Percentiles rank a stretch among this genome's conserved stretches.
phyloP scores from a whole-genome alignment of 495 filamentous ascomycete species.

The Hypoxylon cercidicola region DNA sequence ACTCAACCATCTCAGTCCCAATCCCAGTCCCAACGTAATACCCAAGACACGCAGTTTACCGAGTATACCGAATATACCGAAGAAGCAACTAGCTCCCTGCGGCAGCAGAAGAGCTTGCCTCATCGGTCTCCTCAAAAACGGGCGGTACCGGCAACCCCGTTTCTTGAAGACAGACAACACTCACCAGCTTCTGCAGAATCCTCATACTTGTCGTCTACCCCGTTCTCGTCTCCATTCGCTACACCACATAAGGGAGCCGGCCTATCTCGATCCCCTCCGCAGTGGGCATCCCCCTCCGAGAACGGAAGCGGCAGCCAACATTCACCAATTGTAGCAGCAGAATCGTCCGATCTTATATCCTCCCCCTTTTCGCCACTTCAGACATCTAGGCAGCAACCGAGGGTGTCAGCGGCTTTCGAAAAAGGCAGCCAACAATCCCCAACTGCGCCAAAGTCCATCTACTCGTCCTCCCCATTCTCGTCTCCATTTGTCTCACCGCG shows the following conservation, averaged over 20 bases:
- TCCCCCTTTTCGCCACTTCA: no score
- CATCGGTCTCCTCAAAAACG: background rate
- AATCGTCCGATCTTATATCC: background rate
- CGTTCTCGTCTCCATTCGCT: background rate
- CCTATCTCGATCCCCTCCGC: background rate
- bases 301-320: background rate
- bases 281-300: background rate
- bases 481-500: background rate
- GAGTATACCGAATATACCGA: slow-evolving; percentile 17
- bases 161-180: background rate
- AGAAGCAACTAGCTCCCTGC: slow-evolving; percentile 26
- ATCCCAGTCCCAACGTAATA: background rate
- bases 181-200: background rate
- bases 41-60: slow-evolving; percentile 21
- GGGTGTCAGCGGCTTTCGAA: no score
- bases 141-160: background rate
- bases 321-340: background rate
- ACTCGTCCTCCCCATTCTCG: slow-evolving; percentile 2
- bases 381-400: no score
- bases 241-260: background rate
- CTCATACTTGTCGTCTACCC: background rate
- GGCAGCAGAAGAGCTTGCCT: slow-evolving; percentile 9
- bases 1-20: slow-evolving; percentile 5
- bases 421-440: no score
- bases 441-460: background rate